Percentiles rank a stretch among this genome's conserved stretches.
Conservation (phyloP, 2,329 filamentous ascomycete genomes). For the Elsinoe australis region DNA sequence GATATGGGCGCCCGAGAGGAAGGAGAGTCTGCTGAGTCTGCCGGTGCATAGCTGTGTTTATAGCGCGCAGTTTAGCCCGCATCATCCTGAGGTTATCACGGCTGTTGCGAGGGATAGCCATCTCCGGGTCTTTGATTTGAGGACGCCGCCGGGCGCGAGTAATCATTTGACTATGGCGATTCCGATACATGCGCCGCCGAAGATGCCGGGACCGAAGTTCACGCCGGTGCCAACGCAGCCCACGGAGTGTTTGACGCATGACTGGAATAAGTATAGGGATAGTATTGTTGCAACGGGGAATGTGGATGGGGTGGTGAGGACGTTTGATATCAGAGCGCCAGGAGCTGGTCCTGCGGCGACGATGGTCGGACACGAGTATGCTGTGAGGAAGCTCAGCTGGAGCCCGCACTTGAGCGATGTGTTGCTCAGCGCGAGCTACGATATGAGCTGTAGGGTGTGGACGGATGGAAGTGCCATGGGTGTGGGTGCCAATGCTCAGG, state of each 20-base stretch:
- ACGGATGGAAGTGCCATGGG: slow-evolving; percentile 62
- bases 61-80: slow-evolving; percentile 81
- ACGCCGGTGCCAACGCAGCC: slow-evolving; percentile 48
- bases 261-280: slow-evolving; percentile 97
- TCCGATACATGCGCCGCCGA: slow-evolving; percentile 66
- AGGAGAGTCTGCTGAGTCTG: slow-evolving; percentile 66
- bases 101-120: slow-evolving; percentile 85
- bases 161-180: slow-evolving; percentile 81
- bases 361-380: slow-evolving; percentile 83
- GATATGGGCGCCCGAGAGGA: slow-evolving; percentile 74
- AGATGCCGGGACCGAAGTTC: slow-evolving; percentile 40
- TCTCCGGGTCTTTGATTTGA: slow-evolving; percentile 82
- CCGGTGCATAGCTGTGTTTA: slow-evolving; percentile 93
- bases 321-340: slow-evolving; percentile 80
- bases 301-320: slow-evolving; percentile 78
- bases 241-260: slow-evolving; percentile 81
- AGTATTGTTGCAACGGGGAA: slow-evolving; percentile 79
- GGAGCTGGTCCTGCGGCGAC: slow-evolving; percentile 62
- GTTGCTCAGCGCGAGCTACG: slow-evolving; percentile 82
- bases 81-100: slow-evolving; percentile 76
- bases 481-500: slow-evolving; percentile 26
- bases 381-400: slow-evolving; percentile 78
- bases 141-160: slow-evolving; percentile 73
- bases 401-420: slow-evolving; percentile 88
- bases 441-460: slow-evolving; percentile 96